A percentile compares a stretch with the other conserved stretches of the same genome.
Evolutionary conservation across 345 rosid species (phyloP).

Genomic region (Syzygium grande): DNA sequence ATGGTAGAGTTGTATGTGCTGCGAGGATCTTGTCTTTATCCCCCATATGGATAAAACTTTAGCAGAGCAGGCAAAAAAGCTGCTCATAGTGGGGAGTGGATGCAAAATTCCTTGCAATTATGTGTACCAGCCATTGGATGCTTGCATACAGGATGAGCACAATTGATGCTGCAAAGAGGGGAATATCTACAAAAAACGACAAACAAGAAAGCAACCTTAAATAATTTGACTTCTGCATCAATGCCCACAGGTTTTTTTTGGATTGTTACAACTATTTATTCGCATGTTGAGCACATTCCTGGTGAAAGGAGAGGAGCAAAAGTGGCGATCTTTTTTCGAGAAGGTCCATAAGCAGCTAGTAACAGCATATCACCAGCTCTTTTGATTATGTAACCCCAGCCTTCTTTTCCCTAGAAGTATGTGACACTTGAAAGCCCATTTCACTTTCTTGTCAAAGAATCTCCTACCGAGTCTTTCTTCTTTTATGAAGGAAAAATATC

Average conservation of each 20-base stretch:
- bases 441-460: not conserved
- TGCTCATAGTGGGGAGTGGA: conserved; percentile 8
- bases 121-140: conserved; percentile 12
- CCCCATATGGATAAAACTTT: not conserved
- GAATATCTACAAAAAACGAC: conserved; percentile 18
- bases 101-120: conserved; percentile 1
- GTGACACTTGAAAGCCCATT: conserved; percentile 8
- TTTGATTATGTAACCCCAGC: not conserved
- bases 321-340: not conserved
- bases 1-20: not conserved
- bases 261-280: conserved; percentile 21
- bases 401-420: not conserved
- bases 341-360: not conserved
- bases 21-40: not conserved
- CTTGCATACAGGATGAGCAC: conserved; percentile 17
- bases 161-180: conserved; percentile 30
- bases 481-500: not conserved
- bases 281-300: conserved; percentile 21
- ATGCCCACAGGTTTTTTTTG: conserved; percentile 16
- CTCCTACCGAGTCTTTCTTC: not conserved
- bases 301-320: not conserved
- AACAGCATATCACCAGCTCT: not conserved
- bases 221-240: conserved; percentile 25
- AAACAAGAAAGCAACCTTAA: conserved; percentile 22
- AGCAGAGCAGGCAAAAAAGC: not conserved